Percentiles rank a stretch among this genome's conserved stretches.
Conservation (phyloP, 1,139 yeast species). For the Lodderomyces metapsilosis region DNA sequence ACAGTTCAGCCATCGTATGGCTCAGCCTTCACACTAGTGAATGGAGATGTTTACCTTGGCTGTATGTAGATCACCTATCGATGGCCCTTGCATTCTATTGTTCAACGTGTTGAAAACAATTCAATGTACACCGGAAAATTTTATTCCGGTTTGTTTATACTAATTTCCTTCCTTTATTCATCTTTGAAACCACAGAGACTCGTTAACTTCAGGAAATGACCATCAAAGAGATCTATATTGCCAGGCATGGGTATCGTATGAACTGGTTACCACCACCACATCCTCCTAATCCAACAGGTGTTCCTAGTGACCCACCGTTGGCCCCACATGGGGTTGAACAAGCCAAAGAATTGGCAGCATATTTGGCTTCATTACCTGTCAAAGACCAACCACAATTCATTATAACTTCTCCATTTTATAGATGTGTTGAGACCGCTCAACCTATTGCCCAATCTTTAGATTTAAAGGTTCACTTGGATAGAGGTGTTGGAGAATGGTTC, state of each 20-base stretch:
- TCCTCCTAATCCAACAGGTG: conserved; percentile 76
- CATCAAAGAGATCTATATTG: conserved; percentile 46
- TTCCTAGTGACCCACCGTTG: conserved; percentile 76
- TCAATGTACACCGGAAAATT: too few relatives aligned
- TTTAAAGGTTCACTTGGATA: conserved; percentile 59
- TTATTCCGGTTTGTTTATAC: too few relatives aligned
- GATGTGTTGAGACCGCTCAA: conserved; percentile 82
- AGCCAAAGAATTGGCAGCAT: conserved; percentile 69
- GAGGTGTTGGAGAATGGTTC: conserved; percentile 76
- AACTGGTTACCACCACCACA: conserved; percentile 82
- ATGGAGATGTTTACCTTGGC: too few relatives aligned
- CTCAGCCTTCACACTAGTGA: too few relatives aligned
- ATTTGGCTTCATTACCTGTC: conserved; percentile 33
- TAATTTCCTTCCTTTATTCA: too few relatives aligned
- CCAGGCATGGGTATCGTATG: conserved; percentile 76
- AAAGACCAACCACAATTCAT: conserved; percentile 60
- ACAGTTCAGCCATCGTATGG: too few relatives aligned
- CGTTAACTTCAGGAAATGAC: conserved; percentile 30
- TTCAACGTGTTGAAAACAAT: too few relatives aligned
- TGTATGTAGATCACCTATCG: too few relatives aligned
- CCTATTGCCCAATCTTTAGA: conserved; percentile 60
- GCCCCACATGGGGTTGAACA: conserved; percentile 81
- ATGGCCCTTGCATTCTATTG: too few relatives aligned
- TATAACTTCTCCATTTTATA: conserved; percentile 79
- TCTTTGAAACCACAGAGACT: too few relatives aligned